Evolutionary conservation across 208 protist species (phyloP).

Genomic region (Crithidia expoeki): DNA sequence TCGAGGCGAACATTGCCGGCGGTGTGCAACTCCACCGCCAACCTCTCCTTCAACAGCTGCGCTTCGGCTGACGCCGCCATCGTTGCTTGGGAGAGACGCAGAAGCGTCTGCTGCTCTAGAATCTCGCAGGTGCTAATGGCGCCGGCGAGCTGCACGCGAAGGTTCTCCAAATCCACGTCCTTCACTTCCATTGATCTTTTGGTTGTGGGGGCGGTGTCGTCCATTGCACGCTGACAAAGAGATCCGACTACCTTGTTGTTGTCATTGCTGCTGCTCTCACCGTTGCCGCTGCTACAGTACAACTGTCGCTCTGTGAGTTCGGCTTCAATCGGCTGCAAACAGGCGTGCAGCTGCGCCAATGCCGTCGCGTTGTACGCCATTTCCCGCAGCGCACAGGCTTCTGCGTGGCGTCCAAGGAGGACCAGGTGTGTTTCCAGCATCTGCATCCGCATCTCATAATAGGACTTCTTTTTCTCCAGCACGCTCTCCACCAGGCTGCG

Average conservation of each 20-base stretch:
- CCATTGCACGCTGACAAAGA: not conserved
- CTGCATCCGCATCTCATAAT: constrained; percentile 95
- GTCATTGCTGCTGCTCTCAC: not conserved
- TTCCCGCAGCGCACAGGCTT: constrained; percentile 24
- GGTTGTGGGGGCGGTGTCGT: not conserved
- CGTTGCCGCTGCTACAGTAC: constrained; percentile 22
- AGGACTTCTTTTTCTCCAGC: constrained; percentile 93
- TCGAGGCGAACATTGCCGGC: constrained; percentile 92
- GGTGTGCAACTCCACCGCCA: constrained; percentile 86
- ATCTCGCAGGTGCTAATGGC: constrained; percentile 73
- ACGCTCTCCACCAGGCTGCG: constrained; percentile 84
- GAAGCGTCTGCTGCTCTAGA: constrained; percentile 52
- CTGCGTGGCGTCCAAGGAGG: constrained; percentile 45
- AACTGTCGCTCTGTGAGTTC: constrained; percentile 41
- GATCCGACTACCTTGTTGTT: not conserved
- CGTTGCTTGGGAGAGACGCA: constrained; percentile 42
- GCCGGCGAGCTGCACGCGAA: constrained; percentile 37
- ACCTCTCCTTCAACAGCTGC: constrained; percentile 54
- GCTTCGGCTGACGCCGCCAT: constrained; percentile 18
- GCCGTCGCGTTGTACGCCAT: constrained; percentile 30
- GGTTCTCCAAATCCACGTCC: constrained; percentile 29
- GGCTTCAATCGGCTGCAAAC: constrained; percentile 37
- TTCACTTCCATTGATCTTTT: not conserved
- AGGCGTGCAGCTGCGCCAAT: constrained; percentile 32
- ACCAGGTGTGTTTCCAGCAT: constrained; percentile 87